Conservation (phyloP, 257 asterid species). For the Jacaranda copaia region DNA sequence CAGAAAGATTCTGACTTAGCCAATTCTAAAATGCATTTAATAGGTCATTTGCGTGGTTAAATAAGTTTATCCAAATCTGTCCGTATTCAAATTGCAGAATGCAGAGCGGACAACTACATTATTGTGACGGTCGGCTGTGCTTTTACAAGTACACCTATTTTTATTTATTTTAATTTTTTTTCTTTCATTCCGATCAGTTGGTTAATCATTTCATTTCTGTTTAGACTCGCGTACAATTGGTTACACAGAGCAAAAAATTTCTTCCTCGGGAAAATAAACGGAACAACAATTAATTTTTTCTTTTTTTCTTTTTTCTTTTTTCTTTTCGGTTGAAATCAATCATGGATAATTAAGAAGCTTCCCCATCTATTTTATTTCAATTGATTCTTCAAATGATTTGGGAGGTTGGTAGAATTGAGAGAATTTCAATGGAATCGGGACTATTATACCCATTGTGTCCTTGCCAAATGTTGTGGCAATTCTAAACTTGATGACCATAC, state of each 20-base stretch:
- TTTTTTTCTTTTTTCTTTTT: no score
- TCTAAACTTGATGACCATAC: neutral
- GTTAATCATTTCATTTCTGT: constrained; percentile 40
- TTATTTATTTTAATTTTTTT: constrained; percentile 19
- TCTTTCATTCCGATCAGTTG: neutral
- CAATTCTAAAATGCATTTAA: constrained; percentile 17
- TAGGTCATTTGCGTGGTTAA: constrained; percentile 33
- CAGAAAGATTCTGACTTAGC: constrained; percentile 36
- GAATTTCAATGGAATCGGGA: constrained; percentile 32
- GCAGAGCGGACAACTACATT: constrained; percentile 52
- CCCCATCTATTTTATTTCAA: constrained; percentile 30
- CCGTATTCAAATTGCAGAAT: constrained; percentile 42
- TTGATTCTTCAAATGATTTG: constrained; percentile 53
- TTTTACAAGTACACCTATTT: constrained; percentile 32
- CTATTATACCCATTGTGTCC: constrained; percentile 3
- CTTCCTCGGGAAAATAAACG: constrained; percentile 46
- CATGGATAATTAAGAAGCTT: constrained; percentile 50
- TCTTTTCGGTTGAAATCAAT: constrained; percentile 19
- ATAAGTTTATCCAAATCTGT: constrained; percentile 46
- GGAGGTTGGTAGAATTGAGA: constrained; percentile 47
- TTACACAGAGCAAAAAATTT: constrained; percentile 26
- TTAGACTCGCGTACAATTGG: constrained; percentile 34
- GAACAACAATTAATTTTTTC: constrained; percentile 19
- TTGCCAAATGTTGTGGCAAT: neutral
- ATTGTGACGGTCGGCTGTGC: constrained; percentile 63